Percentiles rank a stretch among this genome's conserved stretches.
phyloP scores from a whole-genome alignment of 148 eudicot genomes.

The Nepenthes mirabilis region DNA sequence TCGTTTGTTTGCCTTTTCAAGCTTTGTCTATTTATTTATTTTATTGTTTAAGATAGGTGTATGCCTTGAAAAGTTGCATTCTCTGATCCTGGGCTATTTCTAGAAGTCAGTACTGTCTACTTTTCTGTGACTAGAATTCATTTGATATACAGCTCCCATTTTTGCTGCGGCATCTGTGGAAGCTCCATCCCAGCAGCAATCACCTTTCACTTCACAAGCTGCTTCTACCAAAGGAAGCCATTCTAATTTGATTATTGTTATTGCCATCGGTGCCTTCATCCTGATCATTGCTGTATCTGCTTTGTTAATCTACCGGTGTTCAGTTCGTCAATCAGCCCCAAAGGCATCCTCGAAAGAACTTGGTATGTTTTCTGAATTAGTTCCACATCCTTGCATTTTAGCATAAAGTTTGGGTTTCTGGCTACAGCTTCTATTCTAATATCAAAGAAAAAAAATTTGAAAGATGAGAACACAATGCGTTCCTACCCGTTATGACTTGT shows the following conservation, averaged over 20 bases:
- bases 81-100: background rate
- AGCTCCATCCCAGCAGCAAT: constrained; percentile 28
- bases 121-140: constrained; percentile 4
- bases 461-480: too few species aligned
- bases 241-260: constrained; percentile 30
- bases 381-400: background rate
- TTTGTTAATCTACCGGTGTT: constrained; percentile 37
- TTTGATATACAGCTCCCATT: constrained; percentile 52
- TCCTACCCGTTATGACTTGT: too few species aligned
- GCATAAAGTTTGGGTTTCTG: too few species aligned
- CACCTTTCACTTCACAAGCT: constrained; percentile 27
- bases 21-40: background rate
- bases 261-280: constrained; percentile 42
- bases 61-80: too few species aligned
- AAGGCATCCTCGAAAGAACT: constrained; percentile 40
- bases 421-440: too few species aligned
- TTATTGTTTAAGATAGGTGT: too few species aligned
- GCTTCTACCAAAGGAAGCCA: constrained; percentile 30
- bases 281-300: constrained; percentile 31
- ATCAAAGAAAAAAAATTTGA: too few species aligned
- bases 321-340: constrained; percentile 32
- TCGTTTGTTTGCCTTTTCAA: background rate
- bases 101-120: background rate
- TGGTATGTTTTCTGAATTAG: constrained; percentile 29
- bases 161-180: constrained; percentile 33